These are phyloP conservation scores for Plenodomus tracheiphilus DNA, from an alignment of 2,329 filamentous ascomycete genomes.

Conservation along the genomic window DNA sequence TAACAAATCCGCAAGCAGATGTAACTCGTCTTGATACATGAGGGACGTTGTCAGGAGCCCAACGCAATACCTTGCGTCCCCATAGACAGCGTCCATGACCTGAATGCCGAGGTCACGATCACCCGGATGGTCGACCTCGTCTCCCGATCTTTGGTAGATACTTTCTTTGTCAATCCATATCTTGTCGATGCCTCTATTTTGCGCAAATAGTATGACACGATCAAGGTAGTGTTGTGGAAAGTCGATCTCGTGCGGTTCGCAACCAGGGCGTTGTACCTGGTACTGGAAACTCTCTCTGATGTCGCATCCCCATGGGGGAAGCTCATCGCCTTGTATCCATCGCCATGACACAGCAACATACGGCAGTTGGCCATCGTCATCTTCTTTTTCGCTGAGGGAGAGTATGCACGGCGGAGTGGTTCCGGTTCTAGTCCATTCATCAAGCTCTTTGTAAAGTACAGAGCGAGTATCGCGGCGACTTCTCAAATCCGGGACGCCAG, in stretches of 20 bases:
- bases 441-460: background rate
- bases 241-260: constrained; percentile 9
- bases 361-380: background rate
- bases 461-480: background rate
- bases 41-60: constrained; percentile 16
- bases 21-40: constrained; percentile 8
- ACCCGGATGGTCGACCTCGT: background rate
- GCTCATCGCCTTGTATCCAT: constrained; percentile 5
- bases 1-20: constrained; percentile 12
- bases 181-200: constrained; percentile 3
- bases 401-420: background rate
- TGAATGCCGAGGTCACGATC: constrained; percentile 17
- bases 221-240: constrained; percentile 24
- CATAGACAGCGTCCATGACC: constrained; percentile 26
- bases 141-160: constrained; percentile 20
- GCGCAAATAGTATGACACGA: constrained; percentile 18
- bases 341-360: constrained; percentile 26
- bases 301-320: background rate
- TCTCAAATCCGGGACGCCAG: background rate
- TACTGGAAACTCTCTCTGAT: constrained; percentile 8
- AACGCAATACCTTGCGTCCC: constrained; percentile 8
- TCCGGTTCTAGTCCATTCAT: background rate
- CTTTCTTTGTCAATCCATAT: constrained; percentile 27
- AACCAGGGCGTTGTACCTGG: constrained; percentile 5
- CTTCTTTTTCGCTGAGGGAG: background rate